These are phyloP conservation scores for Pythium rhizo-oryzae DNA, from an alignment of 352 stramenopile species.

Conservation along the genomic window DNA sequence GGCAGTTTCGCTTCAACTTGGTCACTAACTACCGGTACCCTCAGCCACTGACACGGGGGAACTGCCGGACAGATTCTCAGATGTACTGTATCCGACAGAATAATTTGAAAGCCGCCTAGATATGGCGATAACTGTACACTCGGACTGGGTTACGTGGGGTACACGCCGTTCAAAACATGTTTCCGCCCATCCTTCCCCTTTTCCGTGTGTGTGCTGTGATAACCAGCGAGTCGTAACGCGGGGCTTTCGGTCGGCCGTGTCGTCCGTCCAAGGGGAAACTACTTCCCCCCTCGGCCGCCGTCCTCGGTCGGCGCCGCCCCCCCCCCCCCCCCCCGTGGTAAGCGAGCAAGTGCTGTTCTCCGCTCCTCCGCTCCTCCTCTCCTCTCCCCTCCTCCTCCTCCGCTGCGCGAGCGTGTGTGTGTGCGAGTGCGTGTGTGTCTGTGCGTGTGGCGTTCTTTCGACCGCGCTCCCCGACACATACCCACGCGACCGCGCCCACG, in stretches of 20 bases:
- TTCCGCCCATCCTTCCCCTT: neutral
- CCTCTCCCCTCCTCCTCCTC: slow-evolving; percentile 1
- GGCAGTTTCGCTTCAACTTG: slow-evolving; percentile 14
- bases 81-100: slow-evolving; percentile 11
- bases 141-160: neutral
- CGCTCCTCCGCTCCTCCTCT: too few species aligned
- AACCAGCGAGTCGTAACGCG: neutral
- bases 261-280: neutral
- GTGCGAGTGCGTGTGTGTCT: slow-evolving; percentile 8
- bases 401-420: neutral
- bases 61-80: too few species aligned
- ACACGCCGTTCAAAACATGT: neutral
- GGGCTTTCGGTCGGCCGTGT: neutral
- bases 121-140: slow-evolving; percentile 16
- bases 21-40: slow-evolving; percentile 26
- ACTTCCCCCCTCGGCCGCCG: too few species aligned
- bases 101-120: neutral
- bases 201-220: neutral
- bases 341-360: too few species aligned
- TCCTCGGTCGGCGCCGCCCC: too few species aligned
- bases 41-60: slow-evolving; percentile 13
- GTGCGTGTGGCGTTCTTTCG: slow-evolving; percentile 3
- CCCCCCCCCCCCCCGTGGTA: too few species aligned
- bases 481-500: too few species aligned
- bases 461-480: neutral